phyloP scores from a whole-genome alignment of 352 stramenopile species.

The Thraustochytrium sp. region DNA sequence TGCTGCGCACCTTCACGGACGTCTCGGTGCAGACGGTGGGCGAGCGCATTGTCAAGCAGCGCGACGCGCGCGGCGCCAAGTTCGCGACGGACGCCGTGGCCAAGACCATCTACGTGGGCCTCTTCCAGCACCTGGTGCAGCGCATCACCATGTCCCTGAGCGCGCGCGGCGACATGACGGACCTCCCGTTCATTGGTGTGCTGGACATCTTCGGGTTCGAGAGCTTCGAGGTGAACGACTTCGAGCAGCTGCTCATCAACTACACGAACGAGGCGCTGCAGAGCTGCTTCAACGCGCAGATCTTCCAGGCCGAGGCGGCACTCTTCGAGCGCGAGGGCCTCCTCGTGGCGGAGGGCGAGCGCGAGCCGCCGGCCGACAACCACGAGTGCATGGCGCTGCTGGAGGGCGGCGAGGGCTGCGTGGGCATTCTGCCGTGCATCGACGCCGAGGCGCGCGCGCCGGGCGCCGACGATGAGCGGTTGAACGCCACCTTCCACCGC shows the following conservation, averaged over 20 bases:
- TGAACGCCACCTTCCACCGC: constrained; percentile 25
- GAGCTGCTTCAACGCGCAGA: constrained; percentile 80
- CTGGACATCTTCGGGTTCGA: constrained; percentile 87
- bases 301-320: constrained; percentile 75
- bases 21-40: constrained; percentile 45
- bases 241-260: constrained; percentile 86
- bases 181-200: constrained; percentile 68
- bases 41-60: constrained; percentile 36
- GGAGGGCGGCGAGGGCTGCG: not conserved
- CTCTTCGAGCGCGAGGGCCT: constrained; percentile 65
- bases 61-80: constrained; percentile 22
- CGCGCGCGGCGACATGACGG: constrained; percentile 74
- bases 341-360: not conserved
- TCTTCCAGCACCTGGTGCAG: constrained; percentile 76
- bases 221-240: constrained; percentile 78
- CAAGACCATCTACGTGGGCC: constrained; percentile 74
- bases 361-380: constrained; percentile 47
- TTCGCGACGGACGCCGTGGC: constrained; percentile 63
- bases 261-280: constrained; percentile 84
- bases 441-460: constrained; percentile 24
- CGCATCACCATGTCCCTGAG: constrained; percentile 77
- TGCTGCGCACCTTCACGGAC: constrained; percentile 7
- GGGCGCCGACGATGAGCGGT: not conserved
- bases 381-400: constrained; percentile 74
- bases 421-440: constrained; percentile 34